These are phyloP conservation scores for Phytophthora citricola DNA, from an alignment of 352 stramenopile species.

Conservation along the genomic window DNA sequence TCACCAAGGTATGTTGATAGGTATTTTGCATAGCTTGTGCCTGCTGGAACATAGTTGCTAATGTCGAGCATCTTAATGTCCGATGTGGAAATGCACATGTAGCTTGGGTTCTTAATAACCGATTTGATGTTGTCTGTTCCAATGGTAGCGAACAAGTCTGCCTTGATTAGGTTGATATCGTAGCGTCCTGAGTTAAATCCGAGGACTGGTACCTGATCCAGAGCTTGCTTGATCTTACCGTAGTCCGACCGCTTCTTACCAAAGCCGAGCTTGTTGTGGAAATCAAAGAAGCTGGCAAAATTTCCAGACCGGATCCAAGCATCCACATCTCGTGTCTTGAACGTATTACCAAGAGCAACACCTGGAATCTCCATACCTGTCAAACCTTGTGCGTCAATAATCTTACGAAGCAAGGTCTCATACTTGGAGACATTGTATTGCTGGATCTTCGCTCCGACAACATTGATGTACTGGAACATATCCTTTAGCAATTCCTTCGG, in stretches of 20 bases:
- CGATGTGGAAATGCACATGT: no score
- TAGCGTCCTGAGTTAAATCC: no score
- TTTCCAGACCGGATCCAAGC: slow-evolving; percentile 3
- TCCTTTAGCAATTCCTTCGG: no score
- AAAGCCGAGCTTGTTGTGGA: slow-evolving; percentile 5
- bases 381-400: slow-evolving; percentile 8
- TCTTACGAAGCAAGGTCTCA: slow-evolving; percentile 2
- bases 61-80: no score
- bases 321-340: slow-evolving; percentile 5
- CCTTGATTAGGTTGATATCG: no score
- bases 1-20: no score
- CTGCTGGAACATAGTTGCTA: slow-evolving; percentile 3
- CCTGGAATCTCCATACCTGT: slow-evolving; percentile 12
- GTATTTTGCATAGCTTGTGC: no score
- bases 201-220: slow-evolving; percentile 19
- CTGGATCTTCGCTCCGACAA: no score
- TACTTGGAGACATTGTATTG: slow-evolving; percentile 13
- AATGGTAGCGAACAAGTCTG: no score
- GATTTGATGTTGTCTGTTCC: no score
- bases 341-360: background rate
- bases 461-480: no score
- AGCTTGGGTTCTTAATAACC: background rate
- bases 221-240: slow-evolving; percentile 3
- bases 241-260: slow-evolving; percentile 11
- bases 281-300: slow-evolving; percentile 17